Percentiles rank a stretch among this genome's conserved stretches.
Conservation (phyloP, 2,329 filamentous ascomycete species). For the Trichoderma harzianum region DNA sequence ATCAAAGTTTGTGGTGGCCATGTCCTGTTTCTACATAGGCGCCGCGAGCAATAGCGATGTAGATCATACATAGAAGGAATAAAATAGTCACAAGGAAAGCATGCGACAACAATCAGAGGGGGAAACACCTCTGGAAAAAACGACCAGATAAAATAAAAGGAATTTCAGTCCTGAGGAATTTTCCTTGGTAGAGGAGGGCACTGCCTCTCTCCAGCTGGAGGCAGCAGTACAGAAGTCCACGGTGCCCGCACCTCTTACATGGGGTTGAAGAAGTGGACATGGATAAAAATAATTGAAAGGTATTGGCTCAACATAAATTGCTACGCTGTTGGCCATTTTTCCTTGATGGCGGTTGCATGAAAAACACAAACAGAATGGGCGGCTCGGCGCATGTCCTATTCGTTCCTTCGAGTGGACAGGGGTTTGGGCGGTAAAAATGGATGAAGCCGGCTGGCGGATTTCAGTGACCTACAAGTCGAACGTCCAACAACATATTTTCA, state of each 20-base stretch:
- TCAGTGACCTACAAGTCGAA: background rate
- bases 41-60: background rate
- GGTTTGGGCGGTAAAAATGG: slow-evolving; percentile 7
- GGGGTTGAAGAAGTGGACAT: background rate
- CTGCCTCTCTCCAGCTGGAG: background rate
- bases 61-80: background rate
- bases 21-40: background rate
- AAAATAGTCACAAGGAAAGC: background rate
- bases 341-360: background rate
- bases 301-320: background rate
- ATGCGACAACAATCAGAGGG: background rate
- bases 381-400: slow-evolving; percentile 15
- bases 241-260: slow-evolving; percentile 5
- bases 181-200: background rate
- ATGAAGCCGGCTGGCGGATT: background rate
- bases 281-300: background rate
- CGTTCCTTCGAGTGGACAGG: background rate
- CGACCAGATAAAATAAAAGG: background rate
- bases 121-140: no score
- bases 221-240: background rate
- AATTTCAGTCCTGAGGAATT: background rate
- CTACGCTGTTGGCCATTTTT: background rate
- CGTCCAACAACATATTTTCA: background rate
- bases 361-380: background rate
- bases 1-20: slow-evolving; percentile 25